Conservation (phyloP, 371 early-diverging fungal genomes). For the Amoeboaphelidium protococcarum region DNA sequence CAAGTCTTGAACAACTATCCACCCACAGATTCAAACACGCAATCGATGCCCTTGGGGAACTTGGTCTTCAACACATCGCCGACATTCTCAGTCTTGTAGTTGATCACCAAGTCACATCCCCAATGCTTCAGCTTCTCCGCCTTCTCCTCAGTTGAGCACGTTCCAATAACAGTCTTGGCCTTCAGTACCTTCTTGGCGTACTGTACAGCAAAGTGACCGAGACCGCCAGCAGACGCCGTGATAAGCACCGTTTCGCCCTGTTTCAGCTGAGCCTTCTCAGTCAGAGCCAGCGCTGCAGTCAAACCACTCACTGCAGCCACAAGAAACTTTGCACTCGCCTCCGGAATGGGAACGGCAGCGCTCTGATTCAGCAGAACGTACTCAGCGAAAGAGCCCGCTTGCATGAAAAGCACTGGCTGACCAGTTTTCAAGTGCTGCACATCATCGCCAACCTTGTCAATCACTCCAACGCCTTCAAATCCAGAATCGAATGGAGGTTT, state of each 20-base stretch:
- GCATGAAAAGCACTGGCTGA: constrained; percentile 1
- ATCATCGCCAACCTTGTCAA: constrained; percentile 18
- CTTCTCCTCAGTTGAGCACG: constrained; percentile 11
- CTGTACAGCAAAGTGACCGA: constrained; percentile 22
- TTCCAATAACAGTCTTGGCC: constrained; percentile 20
- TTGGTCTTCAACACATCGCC: constrained; percentile 20
- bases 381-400: constrained; percentile 27
- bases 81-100: constrained; percentile 21
- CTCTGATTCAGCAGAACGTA: constrained; percentile 11
- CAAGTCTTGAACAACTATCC: constrained; percentile 19
- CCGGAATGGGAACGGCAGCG: constrained; percentile 16
- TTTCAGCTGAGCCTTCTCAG: constrained; percentile 1
- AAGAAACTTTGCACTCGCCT: constrained; percentile 13
- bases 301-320: constrained; percentile 23
- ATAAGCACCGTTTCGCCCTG: constrained; percentile 2
- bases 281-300: constrained; percentile 20
- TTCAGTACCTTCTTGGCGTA: constrained; percentile 15
- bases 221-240: constrained; percentile 18
- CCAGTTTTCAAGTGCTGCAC: constrained; percentile 11
- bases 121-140: constrained; percentile 3
- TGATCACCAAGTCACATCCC: constrained; percentile 19
- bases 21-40: constrained; percentile 30
- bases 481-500: constrained; percentile 33
- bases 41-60: constrained; percentile 25
- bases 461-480: constrained; percentile 23